Base-by-base conservation (phyloP, 768 basidiomycete species). In the Scleroderma citrinum region DNA sequence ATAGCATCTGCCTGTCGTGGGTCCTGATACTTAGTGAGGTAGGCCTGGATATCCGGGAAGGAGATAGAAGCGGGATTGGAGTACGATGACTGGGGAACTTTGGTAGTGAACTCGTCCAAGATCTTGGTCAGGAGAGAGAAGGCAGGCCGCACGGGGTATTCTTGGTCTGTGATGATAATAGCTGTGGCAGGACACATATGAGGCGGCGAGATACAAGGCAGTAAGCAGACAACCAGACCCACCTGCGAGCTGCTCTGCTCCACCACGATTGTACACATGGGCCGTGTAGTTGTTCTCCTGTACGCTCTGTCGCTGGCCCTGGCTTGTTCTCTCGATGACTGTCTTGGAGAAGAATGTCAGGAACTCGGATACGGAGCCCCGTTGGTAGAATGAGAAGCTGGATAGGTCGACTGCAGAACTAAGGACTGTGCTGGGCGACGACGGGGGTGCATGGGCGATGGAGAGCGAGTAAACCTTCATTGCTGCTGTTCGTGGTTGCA, bases 1-100 rank as follows among this genome's bases (percentile, higher is more conserved):
- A 99, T 97, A 17, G 90, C 86, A 71, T 99, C 95, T 6, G 95
- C 95, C 70, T 97, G 92, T 56, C 83, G 79, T 10, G 95, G 95
- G 69, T 99, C 95, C 70, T 99, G 95, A 65, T 96, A 98, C 69
- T 92, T 95, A 64, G 81, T 73, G 37, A 97, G 69, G 65, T 92
- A 97, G 5, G 73, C 76, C 39, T 80, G 74, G 61, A 87, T 79
- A 59, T 81, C 84, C 40, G 83, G 83, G 77, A 86, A 97, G 43
- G 78, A 83, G 64, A 86, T 88, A 6, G 82, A 63, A 0, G 78
- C 63, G 11, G 86, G 83, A 48, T 80, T 83, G 53, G 71, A 67
- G 69, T 77, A 92, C 7, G 83, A 71, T 0, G 82, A 73, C 58
- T 84, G 78, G 6, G 88, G 87, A 1, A 94, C 78, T 69, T 91